Base-by-base conservation (phyloP, 208 protist species). In the Acanthamoeba triangularis region DNA sequence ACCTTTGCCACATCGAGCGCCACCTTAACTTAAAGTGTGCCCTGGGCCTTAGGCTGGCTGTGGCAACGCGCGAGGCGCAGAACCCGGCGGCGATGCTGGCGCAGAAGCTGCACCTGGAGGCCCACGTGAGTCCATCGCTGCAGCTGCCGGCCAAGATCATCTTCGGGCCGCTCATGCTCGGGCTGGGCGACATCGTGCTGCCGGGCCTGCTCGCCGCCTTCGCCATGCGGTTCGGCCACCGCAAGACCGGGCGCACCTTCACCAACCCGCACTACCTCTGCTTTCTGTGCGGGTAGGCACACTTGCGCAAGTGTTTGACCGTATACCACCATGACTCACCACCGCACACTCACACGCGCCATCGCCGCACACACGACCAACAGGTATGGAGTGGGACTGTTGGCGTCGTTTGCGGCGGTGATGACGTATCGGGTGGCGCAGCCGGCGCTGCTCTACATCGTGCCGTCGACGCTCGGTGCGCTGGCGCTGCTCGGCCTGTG, bases 361-460 rank as follows among this genome's bases (percentile, higher is more conserved):
- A 5, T 5, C 13, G 37, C 37, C 37, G 37, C 37, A 76, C 35
- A 76, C 67, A 47, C 18, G 35, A 8, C 67, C 1, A 20, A 41
- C 35, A 65, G 82, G 13, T 91, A 91, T 30, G 84, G n/a, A 25
- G 18, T 47, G 7, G 84, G 84, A 5, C 47, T 91, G 56, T 23
- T 91, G 30, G 52, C 20, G 52, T 63, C 84, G 56, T 91, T 91
- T 28, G 84, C 61, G 35, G 84, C 84, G 33, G 84, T 91, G 49
- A 10, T 91, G 84, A n/a, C 47, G 23, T 91, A 67, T 25, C 41
- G 41, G 4, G 11, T 91, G 30, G 84, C 84, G 25, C 84, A 91
- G 61, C 84, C 84, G 35, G 84, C 84, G 52, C 84, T 91, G n/a
- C 84, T 91, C 35, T 91, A 91, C 61, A 63, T 91, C 41, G 84